Conservation (phyloP, 805 yeast genomes). For the Blastobotrys chiropterorum region DNA sequence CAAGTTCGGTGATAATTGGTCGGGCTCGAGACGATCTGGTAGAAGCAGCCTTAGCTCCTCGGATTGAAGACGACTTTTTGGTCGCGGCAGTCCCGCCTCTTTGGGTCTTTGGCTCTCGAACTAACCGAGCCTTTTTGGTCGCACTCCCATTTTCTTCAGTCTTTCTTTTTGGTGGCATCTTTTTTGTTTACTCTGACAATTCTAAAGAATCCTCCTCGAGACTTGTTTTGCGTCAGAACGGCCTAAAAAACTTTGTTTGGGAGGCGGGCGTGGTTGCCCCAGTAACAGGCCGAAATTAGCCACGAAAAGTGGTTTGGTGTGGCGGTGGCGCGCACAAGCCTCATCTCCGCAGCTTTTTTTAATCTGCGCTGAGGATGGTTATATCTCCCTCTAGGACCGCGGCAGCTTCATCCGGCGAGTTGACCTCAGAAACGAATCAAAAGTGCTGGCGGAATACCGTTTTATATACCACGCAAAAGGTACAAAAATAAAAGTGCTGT, state of each 20-base stretch:
- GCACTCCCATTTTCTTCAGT: neutral
- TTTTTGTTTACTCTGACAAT: neutral
- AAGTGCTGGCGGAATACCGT: too few relatives aligned
- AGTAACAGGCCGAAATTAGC: neutral
- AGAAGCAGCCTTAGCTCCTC: neutral
- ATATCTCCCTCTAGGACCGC: too few relatives aligned
- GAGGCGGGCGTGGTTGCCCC: neutral
- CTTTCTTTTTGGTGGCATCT: neutral
- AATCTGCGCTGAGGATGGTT: too few relatives aligned
- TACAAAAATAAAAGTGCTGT: too few relatives aligned
- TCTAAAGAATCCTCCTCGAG: neutral
- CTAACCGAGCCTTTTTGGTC: neutral
- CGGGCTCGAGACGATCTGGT: constrained; percentile 3
- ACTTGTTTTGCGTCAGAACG: neutral
- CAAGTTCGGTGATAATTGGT: constrained; percentile 19
- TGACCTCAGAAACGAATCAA: too few relatives aligned
- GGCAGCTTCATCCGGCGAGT: too few relatives aligned
- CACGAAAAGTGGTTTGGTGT: neutral
- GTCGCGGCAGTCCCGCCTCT: neutral
- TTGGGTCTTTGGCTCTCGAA: neutral
- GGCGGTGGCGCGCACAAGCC: neutral
- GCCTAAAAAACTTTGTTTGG: neutral
- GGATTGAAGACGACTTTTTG: neutral
- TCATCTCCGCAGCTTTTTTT: neutral
- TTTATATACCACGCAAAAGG: too few relatives aligned